Percentiles rank a stretch among this genome's conserved stretches.
These are phyloP conservation scores for Dillenia suffruticosa DNA, from an alignment of 164 flowering plant species.

Conservation along the genomic window DNA sequence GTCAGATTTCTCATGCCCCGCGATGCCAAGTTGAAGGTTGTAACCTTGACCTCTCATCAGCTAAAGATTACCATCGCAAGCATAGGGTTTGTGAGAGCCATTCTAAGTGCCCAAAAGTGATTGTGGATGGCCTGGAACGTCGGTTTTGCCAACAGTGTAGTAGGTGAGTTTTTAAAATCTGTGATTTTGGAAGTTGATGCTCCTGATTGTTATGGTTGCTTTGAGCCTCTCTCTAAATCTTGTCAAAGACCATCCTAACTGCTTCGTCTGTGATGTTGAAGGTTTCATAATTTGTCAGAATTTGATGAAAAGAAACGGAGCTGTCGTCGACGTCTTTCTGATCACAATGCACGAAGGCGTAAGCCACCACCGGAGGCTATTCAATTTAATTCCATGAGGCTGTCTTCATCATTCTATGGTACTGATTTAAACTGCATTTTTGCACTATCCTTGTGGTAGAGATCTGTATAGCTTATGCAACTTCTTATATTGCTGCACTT, in stretches of 20 bases:
- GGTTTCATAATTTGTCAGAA: slow-evolving; percentile 72
- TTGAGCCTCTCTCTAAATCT: background rate
- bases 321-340: slow-evolving; percentile 77
- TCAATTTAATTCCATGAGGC: slow-evolving; percentile 42
- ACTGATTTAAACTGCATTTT: slow-evolving; percentile 3
- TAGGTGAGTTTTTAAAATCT: slow-evolving; percentile 40
- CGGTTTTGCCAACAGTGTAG: slow-evolving; percentile 97
- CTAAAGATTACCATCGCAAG: slow-evolving; percentile 83
- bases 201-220: background rate
- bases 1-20: slow-evolving; percentile 30
- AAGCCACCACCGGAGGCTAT: slow-evolving; percentile 60
- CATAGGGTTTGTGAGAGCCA: slow-evolving; percentile 81
- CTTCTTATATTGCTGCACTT: background rate
- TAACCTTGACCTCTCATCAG: slow-evolving; percentile 61
- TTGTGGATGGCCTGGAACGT: slow-evolving; percentile 62
- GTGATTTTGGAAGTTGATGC: background rate
- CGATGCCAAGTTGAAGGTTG: slow-evolving; percentile 86
- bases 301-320: slow-evolving; percentile 87
- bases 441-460: background rate
- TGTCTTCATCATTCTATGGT: slow-evolving; percentile 56
- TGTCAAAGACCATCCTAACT: background rate
- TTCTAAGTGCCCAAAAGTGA: slow-evolving; percentile 67
- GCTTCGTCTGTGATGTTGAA: slow-evolving; percentile 21
- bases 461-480: background rate
- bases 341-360: slow-evolving; percentile 91